Base-by-base conservation (phyloP, 139 green algal genomes). In the Pleodorina starrii region DNA sequence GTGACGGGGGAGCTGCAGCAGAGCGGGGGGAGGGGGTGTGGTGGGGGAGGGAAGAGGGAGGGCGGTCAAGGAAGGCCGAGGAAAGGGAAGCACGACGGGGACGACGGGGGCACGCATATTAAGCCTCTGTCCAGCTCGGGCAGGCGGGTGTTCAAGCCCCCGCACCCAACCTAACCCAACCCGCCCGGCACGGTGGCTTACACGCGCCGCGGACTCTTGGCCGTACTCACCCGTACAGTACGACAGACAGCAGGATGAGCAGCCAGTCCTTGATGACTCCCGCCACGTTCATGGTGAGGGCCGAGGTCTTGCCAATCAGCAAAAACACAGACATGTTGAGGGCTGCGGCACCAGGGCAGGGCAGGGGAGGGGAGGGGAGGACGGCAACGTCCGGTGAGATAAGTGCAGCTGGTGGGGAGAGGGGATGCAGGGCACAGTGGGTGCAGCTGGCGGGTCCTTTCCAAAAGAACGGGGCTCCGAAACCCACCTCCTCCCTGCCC, bases 311-410 rank as follows among this genome's bases (percentile, higher is more conserved):
- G 43, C 96, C 97, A 44, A 99, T 97, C 14, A 99, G 94, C 90
- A 99, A 88, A 91, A 98, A 98, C 1, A 98, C 94, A 0, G 95
- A 90, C 91, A 98, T 96, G 94, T 99, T 99, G 7, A 99, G 94
- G 0, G 90, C 85, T 90, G 85, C 29, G 0, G 90, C 85, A 84
- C 71, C 29, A 38, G 59, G 59, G 59, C 23, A 71, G 59, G 16
- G 23, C 6, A 6, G 73, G 73, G 23, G 3, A 32, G 57, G 11
- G 35, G 25, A 69, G 14, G 51, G 51, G 51, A 17, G 51, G 51
- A 60, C 17, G 51, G 51, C n/a, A n/a, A n/a, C n/a, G n/a, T n/a
- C n/a, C n/a, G n/a, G n/a, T n/a, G n/a, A n/a, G n/a, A n/a, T n/a
- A n/a, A n/a, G n/a, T n/a, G n/a, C n/a, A n/a, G n/a, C n/a, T n/a